Base-by-base conservation (phyloP, 768 basidiomycete genomes). In the Grammothele lineata region DNA sequence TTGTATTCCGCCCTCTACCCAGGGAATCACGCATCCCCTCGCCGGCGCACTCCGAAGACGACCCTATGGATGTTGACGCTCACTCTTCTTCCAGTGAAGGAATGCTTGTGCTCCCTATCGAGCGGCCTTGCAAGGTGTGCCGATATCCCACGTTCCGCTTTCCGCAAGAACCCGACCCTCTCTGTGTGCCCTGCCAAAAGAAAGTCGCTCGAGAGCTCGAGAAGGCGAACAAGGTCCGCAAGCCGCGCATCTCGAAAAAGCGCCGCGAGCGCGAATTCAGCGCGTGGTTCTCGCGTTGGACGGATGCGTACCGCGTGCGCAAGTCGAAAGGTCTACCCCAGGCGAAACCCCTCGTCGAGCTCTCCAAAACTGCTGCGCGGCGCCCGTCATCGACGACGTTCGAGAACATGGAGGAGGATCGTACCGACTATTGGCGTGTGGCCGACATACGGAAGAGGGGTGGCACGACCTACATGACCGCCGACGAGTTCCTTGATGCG, bases 391-490 rank as follows among this genome's bases (percentile, higher is more conserved):
- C 3, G 2, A 8, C 17, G 6, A 6, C 27, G 9, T 3, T 22
- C 11, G 14, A 30, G 8, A 14, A 14, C 8, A 8, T 9, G 9
- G 35, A 14, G 35, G 23, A 34, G 17, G 18, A n/a, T 41, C 11
- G 15, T 10, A 25, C 5, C 21, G 30, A 43, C 23, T 26, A 37
- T 12, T 23, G 23, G 39, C 18, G 27, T 17, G 49, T 43, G 3
- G 14, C 18, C 18, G 3, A 5, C 5, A 26, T 37, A 32, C 39
- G 14, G 5, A 15, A 33, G 23, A 30, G 15, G 18, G 39, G 45
- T 34, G 45, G 45, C 23, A 43, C 40, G 22, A 25, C 37, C 36
- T 51, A 51, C 32, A 18, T 40, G 15, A 51, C 44, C 4, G 9
- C 35, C 4, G 40, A 47, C 11, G 40, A 25, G 45, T 43, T 51